Evolutionary conservation across 441 rosid species (phyloP), one percentile per base, ranked within the genome.

Genomic region (Jatropha podagrica): DNA sequence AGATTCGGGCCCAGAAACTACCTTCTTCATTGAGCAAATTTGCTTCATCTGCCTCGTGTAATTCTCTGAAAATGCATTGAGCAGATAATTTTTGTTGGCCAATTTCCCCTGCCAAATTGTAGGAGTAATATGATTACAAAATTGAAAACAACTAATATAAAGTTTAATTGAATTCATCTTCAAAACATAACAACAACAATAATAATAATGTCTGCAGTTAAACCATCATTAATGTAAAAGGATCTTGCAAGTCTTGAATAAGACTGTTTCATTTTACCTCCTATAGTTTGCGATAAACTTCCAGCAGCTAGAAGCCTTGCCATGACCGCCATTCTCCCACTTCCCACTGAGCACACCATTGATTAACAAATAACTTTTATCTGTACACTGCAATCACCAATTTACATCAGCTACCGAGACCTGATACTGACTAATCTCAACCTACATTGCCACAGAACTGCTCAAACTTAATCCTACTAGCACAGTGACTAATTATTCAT

Each of bases 1-100:
- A 44, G 38, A 55, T 9, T 10, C 41, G 4, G n/a, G 13, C 20
- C 48, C 9, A 38, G 18, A 7, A 6, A 48, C 23, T 64, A 89
- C 95, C 92, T 83, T 89, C 87, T 83, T 84, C 92, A 75, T 88
- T 88, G 62, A 91, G 89, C 83, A 89, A 81, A 85, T 91, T 91
- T 52, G 90, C 83, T 77, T 88, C 90, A 76, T 91, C 88, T 68
- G 92, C 90, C 69, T 83, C 89, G n/a, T 49, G 76, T 58, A 91
- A 78, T 78, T 86, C 90, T 76, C 80, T 78, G 55, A 76, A 77
- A 63, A 86, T 74, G 68, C 78, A 77, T 77, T 82, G 86, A 58
- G 81, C 77, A 48, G 83, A 82, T 72, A 82, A 58, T 75, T 87
- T 88, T 52, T 76, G 78, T 72, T 73, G 82, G 74, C 78, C 74